Conservation (phyloP, 176 grass and related monocot species). For the Metroxylon sagu region DNA sequence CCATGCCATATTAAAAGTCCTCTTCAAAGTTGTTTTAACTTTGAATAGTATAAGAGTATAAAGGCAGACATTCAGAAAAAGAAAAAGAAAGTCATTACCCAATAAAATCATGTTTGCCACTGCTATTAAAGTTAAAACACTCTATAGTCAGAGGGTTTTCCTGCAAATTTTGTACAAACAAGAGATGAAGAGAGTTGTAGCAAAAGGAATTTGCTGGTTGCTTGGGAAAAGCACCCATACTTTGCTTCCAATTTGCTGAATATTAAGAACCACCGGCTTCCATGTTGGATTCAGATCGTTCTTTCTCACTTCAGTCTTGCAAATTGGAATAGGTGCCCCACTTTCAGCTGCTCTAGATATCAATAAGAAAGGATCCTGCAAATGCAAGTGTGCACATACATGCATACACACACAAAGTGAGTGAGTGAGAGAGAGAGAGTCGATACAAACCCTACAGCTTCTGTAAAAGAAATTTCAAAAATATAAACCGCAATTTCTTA, state of each 20-base stretch:
- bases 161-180: conserved; percentile 50
- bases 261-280: conserved; percentile 78
- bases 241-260: conserved; percentile 94
- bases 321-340: conserved; percentile 79
- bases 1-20: no score
- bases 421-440: neutral
- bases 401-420: no score
- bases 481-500: conserved; percentile 26
- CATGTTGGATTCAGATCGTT: conserved; percentile 94
- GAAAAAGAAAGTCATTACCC: conserved; percentile 60
- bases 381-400: neutral
- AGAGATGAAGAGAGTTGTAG: conserved; percentile 5
- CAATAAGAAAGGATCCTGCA: conserved; percentile 86
- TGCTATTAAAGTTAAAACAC: conserved; percentile 91
- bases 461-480: neutral
- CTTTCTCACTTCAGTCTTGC: conserved; percentile 99
- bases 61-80: neutral
- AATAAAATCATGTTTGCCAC: conserved; percentile 89
- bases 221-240: conserved; percentile 35
- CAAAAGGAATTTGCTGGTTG: neutral
- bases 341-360: conserved; percentile 83
- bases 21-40: no score
- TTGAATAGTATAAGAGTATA: no score
- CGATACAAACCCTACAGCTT: conserved; percentile 12
- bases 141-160: conserved; percentile 88